Percentiles rank a stretch among this genome's conserved stretches.
Evolutionary conservation across 2,329 filamentous ascomycete species (phyloP).

Genomic region (Fusarium mangiferae): DNA sequence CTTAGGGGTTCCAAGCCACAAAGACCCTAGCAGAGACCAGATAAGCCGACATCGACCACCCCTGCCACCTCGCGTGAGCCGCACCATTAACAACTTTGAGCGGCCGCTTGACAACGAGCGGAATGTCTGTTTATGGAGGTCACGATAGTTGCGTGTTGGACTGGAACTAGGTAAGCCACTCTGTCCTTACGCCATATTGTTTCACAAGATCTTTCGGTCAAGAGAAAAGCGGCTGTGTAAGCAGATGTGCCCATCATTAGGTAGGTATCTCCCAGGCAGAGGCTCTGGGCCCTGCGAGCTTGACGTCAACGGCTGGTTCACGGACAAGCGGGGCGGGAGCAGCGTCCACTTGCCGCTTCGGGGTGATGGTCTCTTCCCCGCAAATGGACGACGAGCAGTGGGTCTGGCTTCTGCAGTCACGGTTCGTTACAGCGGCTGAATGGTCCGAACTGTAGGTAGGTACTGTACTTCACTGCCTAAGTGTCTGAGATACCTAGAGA

Average conservation of each 20-base stretch:
- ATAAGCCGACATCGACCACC: slow-evolving; percentile 25
- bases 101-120: not conserved
- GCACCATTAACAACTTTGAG: not conserved
- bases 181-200: not conserved
- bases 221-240: slow-evolving; percentile 3
- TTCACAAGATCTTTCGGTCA: slow-evolving; percentile 13
- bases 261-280: not conserved
- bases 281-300: slow-evolving; percentile 13
- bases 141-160: slow-evolving; percentile 15
- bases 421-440: slow-evolving; percentile 16
- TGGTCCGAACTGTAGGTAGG: not conserved
- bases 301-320: slow-evolving; percentile 36
- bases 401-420: slow-evolving; percentile 8
- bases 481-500: not conserved
- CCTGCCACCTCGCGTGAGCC: slow-evolving; percentile 18
- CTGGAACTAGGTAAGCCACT: not conserved
- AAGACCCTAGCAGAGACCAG: slow-evolving; percentile 26
- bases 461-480: not conserved
- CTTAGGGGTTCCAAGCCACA: slow-evolving; percentile 25
- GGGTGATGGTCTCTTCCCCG: slow-evolving; percentile 30
- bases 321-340: slow-evolving; percentile 9
- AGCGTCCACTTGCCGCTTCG: slow-evolving; percentile 34
- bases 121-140: slow-evolving; percentile 10
- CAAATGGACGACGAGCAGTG: slow-evolving; percentile 28
- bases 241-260: slow-evolving; percentile 13